Evolutionary conservation across 768 basidiomycete genomes (phyloP).

Genomic region (Lepiota venenata): DNA sequence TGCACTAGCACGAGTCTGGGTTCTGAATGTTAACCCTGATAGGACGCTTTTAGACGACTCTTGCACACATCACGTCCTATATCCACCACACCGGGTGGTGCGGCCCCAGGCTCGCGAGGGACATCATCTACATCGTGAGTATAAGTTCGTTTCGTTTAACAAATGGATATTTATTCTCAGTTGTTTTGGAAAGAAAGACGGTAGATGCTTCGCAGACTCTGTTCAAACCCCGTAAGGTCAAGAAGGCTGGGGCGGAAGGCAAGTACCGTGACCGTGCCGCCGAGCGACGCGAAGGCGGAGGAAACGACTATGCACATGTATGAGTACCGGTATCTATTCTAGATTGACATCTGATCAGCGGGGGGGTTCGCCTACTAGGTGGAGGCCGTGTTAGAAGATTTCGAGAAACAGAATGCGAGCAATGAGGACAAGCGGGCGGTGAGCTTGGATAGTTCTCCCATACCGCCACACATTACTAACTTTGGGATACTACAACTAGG

Average conservation of each 20-base stretch:
- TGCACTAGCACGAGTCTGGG: neutral
- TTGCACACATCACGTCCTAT: slow-evolving; percentile 31
- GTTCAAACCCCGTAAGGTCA: slow-evolving; percentile 83
- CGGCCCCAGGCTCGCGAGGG: slow-evolving; percentile 10
- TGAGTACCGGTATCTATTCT: slow-evolving; percentile 8
- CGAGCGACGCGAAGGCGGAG: slow-evolving; percentile 64
- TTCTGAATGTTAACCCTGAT: neutral
- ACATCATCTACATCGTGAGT: slow-evolving; percentile 3
- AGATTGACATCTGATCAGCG: neutral
- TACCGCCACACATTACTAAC: slow-evolving; percentile 1
- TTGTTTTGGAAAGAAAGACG: slow-evolving; percentile 35
- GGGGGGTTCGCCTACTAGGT: slow-evolving; percentile 40
- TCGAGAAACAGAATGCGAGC: slow-evolving; percentile 61
- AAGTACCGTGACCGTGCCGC: slow-evolving; percentile 75
- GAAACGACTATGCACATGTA: slow-evolving; percentile 74
- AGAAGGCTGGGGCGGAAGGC: slow-evolving; percentile 41
- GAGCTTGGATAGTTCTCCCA: slow-evolving; percentile 20
- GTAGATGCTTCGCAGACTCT: slow-evolving; percentile 52
- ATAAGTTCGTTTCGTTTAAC: neutral
- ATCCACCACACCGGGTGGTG: slow-evolving; percentile 13
- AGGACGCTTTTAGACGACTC: slow-evolving; percentile 62
- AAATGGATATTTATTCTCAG: neutral
- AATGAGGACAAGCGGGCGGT: slow-evolving; percentile 59
- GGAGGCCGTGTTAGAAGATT: slow-evolving; percentile 79
- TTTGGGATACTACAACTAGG: slow-evolving; percentile 31